Evolutionary conservation across 306 rosid genomes (phyloP).

Genomic region (Begonia masoniana): DNA sequence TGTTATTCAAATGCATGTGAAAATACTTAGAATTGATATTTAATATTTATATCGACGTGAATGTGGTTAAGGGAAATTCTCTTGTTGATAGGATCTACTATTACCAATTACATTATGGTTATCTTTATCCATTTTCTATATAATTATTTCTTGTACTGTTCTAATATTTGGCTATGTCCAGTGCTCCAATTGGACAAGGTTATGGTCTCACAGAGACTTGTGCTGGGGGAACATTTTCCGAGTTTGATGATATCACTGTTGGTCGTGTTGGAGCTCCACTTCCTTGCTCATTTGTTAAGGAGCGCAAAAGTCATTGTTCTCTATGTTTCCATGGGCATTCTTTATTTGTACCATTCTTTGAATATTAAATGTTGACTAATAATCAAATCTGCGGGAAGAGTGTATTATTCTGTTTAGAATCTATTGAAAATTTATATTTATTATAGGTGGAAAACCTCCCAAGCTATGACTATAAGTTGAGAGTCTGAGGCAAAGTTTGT

Average conservation of each 20-base stretch:
- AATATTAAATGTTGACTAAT: neutral
- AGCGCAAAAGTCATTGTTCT: conserved; percentile 7
- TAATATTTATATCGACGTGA: too few species aligned
- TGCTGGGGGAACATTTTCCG: conserved; percentile 90
- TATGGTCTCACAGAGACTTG: conserved; percentile 98
- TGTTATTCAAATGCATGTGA: too few species aligned
- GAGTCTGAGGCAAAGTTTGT: too few species aligned
- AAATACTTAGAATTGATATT: too few species aligned
- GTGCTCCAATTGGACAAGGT: conserved; percentile 91
- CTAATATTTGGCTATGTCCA: conserved; percentile 28
- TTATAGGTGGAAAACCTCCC: neutral
- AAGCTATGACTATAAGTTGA: too few species aligned
- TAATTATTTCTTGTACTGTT: neutral
- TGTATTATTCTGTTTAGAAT: neutral
- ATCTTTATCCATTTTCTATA: neutral
- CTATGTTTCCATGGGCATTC: neutral
- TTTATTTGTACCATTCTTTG: neutral
- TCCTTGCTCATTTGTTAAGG: conserved; percentile 90
- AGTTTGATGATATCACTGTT: conserved; percentile 75
- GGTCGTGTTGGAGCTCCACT: conserved; percentile 97
- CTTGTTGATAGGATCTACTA: neutral
- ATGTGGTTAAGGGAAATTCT: too few species aligned
- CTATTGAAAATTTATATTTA: conserved; percentile 1
- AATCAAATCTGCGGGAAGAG: neutral
- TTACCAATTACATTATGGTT: neutral